Evolutionary conservation across 2,329 filamentous ascomycete genomes (phyloP).

Genomic region (Aspergillus floridensis): DNA sequence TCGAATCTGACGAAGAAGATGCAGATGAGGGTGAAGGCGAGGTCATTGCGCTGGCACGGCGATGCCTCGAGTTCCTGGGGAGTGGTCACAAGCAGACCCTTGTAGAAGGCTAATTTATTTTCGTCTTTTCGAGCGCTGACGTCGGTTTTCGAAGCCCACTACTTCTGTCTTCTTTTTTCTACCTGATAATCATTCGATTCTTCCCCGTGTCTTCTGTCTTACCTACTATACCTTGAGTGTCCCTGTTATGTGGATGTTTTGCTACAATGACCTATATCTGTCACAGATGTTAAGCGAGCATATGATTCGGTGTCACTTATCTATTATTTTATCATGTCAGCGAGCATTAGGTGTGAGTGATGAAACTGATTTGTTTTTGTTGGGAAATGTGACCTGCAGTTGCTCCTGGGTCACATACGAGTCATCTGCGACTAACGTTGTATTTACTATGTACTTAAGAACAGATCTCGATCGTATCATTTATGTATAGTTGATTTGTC

Average conservation of each 20-base stretch:
- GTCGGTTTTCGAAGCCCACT: slow-evolving; percentile 10
- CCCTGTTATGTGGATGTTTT: slow-evolving; percentile 9
- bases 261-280: slow-evolving; percentile 20
- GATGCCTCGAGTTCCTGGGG: slow-evolving; percentile 82
- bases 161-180: slow-evolving; percentile 15
- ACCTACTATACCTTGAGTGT: slow-evolving; percentile 10
- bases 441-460: slow-evolving; percentile 25
- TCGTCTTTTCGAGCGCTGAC: slow-evolving; percentile 1
- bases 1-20: slow-evolving; percentile 82
- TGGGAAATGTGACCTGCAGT: slow-evolving; percentile 7
- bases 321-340: slow-evolving; percentile 25
- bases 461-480: slow-evolving; percentile 17
- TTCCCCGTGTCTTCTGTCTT: slow-evolving; percentile 14
- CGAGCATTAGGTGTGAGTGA: slow-evolving; percentile 37
- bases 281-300: slow-evolving; percentile 33
- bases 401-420: slow-evolving; percentile 15
- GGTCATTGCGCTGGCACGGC: slow-evolving; percentile 84
- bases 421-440: slow-evolving; percentile 28
- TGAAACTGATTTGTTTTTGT: slow-evolving; percentile 18
- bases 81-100: slow-evolving; percentile 73
- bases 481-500: slow-evolving; percentile 22
- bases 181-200: slow-evolving; percentile 8
- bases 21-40: slow-evolving; percentile 90
- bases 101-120: slow-evolving; percentile 65
- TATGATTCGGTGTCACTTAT: slow-evolving; percentile 25